These are phyloP conservation scores for Tolypocladium paradoxum DNA, from an alignment of 2,329 filamentous ascomycete species.

Conservation along the genomic window DNA sequence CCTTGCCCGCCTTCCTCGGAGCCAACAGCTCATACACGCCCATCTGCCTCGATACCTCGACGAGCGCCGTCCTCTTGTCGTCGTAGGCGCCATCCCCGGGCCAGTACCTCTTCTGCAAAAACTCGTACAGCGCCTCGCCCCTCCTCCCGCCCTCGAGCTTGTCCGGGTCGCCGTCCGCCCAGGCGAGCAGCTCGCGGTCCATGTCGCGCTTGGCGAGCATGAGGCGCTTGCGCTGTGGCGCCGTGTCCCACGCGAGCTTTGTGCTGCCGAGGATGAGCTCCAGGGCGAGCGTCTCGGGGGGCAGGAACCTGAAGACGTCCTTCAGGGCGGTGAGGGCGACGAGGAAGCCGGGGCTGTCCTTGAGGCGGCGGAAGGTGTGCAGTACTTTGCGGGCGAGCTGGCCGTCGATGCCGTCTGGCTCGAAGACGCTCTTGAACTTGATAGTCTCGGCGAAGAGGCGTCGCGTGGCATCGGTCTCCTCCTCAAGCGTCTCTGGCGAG, in stretches of 20 bases:
- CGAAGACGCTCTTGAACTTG: slow-evolving; percentile 34
- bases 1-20: slow-evolving; percentile 2
- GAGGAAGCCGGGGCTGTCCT: slow-evolving; percentile 33
- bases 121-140: slow-evolving; percentile 29
- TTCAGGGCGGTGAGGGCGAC: slow-evolving; percentile 33
- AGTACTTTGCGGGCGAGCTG: slow-evolving; percentile 38
- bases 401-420: slow-evolving; percentile 30
- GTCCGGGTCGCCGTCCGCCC: slow-evolving; percentile 18
- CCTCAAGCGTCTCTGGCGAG: slow-evolving; percentile 14
- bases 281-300: slow-evolving; percentile 33
- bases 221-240: slow-evolving; percentile 28
- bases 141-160: slow-evolving; percentile 24
- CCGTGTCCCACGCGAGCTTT: slow-evolving; percentile 31
- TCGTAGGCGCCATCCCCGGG: slow-evolving; percentile 13
- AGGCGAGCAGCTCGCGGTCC: slow-evolving; percentile 24
- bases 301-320: slow-evolving; percentile 31
- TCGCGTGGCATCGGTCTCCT: slow-evolving; percentile 25
- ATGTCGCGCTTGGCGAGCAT: slow-evolving; percentile 30
- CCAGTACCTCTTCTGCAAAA: slow-evolving; percentile 29
- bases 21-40: slow-evolving; percentile 26
- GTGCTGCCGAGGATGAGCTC: slow-evolving; percentile 35
- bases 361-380: slow-evolving; percentile 37
- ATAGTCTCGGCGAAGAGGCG: slow-evolving; percentile 37
- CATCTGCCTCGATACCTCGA: slow-evolving; percentile 29
- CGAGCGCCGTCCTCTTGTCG: slow-evolving; percentile 15